phyloP scores from a whole-genome alignment of 2,329 filamentous ascomycete genomes.

The Colletotrichum truncatum region DNA sequence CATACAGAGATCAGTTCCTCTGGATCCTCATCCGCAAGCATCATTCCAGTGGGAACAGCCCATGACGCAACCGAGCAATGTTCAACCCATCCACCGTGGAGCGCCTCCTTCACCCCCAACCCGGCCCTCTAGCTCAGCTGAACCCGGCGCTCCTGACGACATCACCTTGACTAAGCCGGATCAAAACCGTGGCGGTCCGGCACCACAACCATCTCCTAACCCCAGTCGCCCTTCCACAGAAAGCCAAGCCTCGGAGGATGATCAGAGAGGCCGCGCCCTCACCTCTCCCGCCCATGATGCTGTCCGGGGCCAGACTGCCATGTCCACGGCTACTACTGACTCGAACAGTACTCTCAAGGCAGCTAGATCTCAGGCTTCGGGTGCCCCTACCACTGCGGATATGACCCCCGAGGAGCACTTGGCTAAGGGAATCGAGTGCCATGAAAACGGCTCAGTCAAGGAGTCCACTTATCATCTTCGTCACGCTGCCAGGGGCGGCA shows the following conservation, averaged over 20 bases:
- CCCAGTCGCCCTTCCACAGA: conserved; percentile 56
- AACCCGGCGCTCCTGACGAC: conserved; percentile 48
- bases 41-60: conserved; percentile 74
- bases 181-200: conserved; percentile 50
- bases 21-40: conserved; percentile 60
- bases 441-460: conserved; percentile 86
- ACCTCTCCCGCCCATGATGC: conserved; percentile 49
- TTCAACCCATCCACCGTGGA: conserved; percentile 50
- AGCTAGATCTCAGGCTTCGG: conserved; percentile 51
- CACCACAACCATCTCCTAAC: conserved; percentile 54
- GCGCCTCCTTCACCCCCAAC: conserved; percentile 71
- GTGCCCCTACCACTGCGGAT: conserved; percentile 69
- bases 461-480: conserved; percentile 97
- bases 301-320: conserved; percentile 52
- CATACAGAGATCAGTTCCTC: conserved; percentile 73
- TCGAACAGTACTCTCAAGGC: conserved; percentile 63
- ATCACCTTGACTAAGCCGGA: conserved; percentile 52
- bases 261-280: conserved; percentile 54
- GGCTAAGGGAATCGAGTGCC: conserved; percentile 86
- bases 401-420: conserved; percentile 89
- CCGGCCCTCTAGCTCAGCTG: conserved; percentile 66
- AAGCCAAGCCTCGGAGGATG: conserved; percentile 58
- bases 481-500: conserved; percentile 83
- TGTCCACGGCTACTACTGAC: conserved; percentile 61
- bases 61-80: conserved; percentile 48